Conservation (phyloP, 75 land plant species). For the Pinus albicaulis region DNA sequence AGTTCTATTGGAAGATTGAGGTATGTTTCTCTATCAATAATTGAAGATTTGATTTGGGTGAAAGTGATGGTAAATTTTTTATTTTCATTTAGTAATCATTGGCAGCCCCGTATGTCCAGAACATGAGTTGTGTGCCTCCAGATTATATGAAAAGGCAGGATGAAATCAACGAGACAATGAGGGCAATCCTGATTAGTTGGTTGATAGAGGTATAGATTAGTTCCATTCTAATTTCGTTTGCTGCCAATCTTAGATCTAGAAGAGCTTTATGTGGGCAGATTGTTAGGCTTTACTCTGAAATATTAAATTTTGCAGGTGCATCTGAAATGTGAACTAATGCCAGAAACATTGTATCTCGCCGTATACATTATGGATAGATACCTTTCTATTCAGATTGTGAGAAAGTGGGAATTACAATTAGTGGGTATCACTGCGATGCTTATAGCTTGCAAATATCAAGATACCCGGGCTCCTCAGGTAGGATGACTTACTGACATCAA, state of each 20-base stretch:
- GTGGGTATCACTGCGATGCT: slow-evolving; percentile 85
- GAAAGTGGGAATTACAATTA: slow-evolving; percentile 66
- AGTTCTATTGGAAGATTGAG: slow-evolving; percentile 69
- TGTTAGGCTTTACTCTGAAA: background rate
- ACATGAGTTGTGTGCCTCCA: slow-evolving; percentile 40
- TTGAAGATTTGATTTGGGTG: background rate
- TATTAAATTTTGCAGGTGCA: slow-evolving; percentile 39
- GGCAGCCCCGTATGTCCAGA: slow-evolving; percentile 19
- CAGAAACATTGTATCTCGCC: slow-evolving; percentile 80
- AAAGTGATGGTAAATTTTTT: background rate
- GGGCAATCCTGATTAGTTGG: slow-evolving; percentile 85
- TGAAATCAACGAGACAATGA: slow-evolving; percentile 85
- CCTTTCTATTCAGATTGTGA: slow-evolving; percentile 42
- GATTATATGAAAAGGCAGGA: slow-evolving; percentile 73
- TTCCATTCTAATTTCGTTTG: background rate
- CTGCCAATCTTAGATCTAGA: background rate
- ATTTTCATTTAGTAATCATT: background rate
- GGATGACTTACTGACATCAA: background rate
- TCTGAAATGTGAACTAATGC: slow-evolving; percentile 77
- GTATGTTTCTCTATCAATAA: slow-evolving; percentile 16
- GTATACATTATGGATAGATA: slow-evolving; percentile 70
- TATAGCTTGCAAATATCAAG: slow-evolving; percentile 86
- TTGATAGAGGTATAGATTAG: slow-evolving; percentile 50
- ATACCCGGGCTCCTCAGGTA: slow-evolving; percentile 85
- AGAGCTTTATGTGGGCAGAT: background rate